phyloP scores from a whole-genome alignment of 2,329 filamentous ascomycete genomes.

The Hymenoscyphus occultus region DNA sequence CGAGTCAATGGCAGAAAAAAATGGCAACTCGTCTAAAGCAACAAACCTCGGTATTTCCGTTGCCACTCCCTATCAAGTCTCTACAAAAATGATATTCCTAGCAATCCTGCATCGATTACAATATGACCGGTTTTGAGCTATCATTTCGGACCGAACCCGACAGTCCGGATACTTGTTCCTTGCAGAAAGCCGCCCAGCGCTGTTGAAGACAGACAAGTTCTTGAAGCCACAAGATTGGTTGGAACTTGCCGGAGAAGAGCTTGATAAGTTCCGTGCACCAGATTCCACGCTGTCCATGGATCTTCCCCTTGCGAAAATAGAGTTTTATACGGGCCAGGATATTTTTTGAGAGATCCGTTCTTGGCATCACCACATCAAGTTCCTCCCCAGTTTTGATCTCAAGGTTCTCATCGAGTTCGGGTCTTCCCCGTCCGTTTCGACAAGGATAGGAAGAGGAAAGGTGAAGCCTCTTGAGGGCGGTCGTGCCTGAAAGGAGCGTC shows the following conservation, averaged over 20 bases:
- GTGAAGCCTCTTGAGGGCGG: not conserved
- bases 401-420: not conserved
- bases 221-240: not conserved
- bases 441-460: not conserved
- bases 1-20: too few species aligned
- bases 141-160: not conserved
- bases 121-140: not conserved
- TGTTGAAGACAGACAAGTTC: not conserved
- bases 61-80: too few species aligned
- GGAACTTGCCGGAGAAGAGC: not conserved
- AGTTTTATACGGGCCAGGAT: not conserved
- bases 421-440: not conserved
- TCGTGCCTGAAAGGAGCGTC: not conserved
- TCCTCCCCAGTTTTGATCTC: not conserved
- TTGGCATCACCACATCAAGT: not conserved
- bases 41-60: too few species aligned
- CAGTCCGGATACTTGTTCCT: not conserved
- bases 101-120: too few species aligned
- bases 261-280: not conserved
- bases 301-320: not conserved
- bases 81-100: too few species aligned
- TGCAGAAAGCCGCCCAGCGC: not conserved
- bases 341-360: not conserved
- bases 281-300: not conserved
- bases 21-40: too few species aligned